Base-by-base conservation (phyloP, 768 basidiomycete species). In the Psilocybe tampanensis region DNA sequence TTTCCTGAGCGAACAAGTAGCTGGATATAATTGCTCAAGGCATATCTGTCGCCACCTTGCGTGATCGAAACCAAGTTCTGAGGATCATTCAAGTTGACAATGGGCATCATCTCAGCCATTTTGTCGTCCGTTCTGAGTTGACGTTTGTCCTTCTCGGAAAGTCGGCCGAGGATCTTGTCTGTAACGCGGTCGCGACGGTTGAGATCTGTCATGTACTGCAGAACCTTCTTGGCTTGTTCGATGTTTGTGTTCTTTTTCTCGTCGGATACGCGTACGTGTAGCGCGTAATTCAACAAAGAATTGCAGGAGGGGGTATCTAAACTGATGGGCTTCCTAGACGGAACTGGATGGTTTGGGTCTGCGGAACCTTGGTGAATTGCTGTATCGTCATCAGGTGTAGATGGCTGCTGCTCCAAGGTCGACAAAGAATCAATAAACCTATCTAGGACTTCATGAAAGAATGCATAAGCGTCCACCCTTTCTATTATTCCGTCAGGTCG, bases 1-100 rank as follows among this genome's bases (percentile, higher is more conserved):
- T 70, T 69, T n/a, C 84, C 83, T 1, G 74, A 82, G 2, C 81
- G 70, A 3, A 76, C 75, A 44, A 89, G 75, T 61, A 84, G 73
- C 6, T 73, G 61, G 47, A 92, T 78, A 56, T 83, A 80, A 36
- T 78, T 75, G 3, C 77, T 78, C 53, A 89, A 69, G 1, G 83
- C 83, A 61, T 75, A 72, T 11, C 67, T 68, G 62, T 88, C 77
- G 0, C 76, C 72, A 19, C 67, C 47, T 13, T 39, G 33, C n/a
- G 23, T 54, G 19, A 42, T 56, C 6, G 44, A 17, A 18, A 44
- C 33, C 45, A 47, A 13, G 42, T 33, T 24, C 56, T 60, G 61
- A 36, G 56, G 51, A 33, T 29, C 36, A n/a, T 39, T 13, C 15
- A n/a, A 24, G 42, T 17, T n/a, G 41, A 9, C 55, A 41, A 15